Conservation (phyloP, 306 rosid genomes). For the Lathyrus oleraceus region DNA sequence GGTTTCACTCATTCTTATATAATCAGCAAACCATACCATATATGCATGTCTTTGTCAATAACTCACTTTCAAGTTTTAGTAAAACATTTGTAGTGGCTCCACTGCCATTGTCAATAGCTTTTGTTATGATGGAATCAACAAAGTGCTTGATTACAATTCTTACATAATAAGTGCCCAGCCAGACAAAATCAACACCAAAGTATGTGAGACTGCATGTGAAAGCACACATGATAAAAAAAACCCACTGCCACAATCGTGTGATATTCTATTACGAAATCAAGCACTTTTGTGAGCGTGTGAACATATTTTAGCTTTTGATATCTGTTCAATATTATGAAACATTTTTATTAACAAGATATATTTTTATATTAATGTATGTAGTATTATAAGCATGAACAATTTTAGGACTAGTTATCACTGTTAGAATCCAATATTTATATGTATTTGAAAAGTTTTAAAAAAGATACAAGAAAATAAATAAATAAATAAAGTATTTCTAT, state of each 20-base stretch:
- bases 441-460: no score
- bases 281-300: background rate
- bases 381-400: no score
- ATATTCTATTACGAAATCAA: constrained; percentile 1
- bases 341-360: no score
- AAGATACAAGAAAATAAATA: no score
- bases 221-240: constrained; percentile 35
- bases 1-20: background rate
- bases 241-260: background rate
- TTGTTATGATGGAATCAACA: constrained; percentile 32
- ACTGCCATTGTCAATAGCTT: constrained; percentile 24
- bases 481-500: no score
- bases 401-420: no score
- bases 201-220: constrained; percentile 2
- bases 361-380: no score
- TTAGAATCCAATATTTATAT: no score
- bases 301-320: no score
- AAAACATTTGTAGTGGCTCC: constrained; percentile 31
- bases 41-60: constrained; percentile 19
- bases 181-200: background rate
- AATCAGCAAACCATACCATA: background rate
- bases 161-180: constrained; percentile 7
- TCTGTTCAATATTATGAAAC: no score
- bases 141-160: constrained; percentile 22
- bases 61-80: constrained; percentile 13